Percentiles rank a stretch among this genome's conserved stretches.
Conservation (phyloP, 192 early-diverging fungal species). For the Lobosporangium transversale region DNA sequence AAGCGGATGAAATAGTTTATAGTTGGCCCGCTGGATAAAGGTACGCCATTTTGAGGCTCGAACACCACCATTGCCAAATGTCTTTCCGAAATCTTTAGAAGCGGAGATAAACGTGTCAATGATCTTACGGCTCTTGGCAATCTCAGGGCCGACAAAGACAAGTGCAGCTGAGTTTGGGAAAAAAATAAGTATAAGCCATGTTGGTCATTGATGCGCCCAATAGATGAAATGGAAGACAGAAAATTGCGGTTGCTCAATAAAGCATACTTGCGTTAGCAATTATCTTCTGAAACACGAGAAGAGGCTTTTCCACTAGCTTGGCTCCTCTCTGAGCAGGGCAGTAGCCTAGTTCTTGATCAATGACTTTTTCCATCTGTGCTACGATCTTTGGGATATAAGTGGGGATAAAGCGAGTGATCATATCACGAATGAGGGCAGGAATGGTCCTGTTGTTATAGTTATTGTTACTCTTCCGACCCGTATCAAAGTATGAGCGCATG, state of each 20-base stretch:
- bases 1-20: constrained; percentile 18
- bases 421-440: constrained; percentile 35
- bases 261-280: constrained; percentile 49
- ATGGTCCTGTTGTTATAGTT: constrained; percentile 13
- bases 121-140: constrained; percentile 24
- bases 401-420: constrained; percentile 36
- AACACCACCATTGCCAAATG: constrained; percentile 9
- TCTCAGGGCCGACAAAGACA: constrained; percentile 38
- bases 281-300: constrained; percentile 34
- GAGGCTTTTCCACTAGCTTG: constrained; percentile 24
- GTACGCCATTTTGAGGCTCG: constrained; percentile 6
- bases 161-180: constrained; percentile 10
- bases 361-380: constrained; percentile 16
- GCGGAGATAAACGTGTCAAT: constrained; percentile 35
- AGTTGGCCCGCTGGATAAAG: not conserved
- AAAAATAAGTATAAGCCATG: not conserved
- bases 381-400: constrained; percentile 28
- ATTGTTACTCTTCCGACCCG: constrained; percentile 18
- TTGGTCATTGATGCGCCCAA: no score
- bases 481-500: constrained; percentile 7
- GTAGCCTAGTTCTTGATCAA: constrained; percentile 9
- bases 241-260: no score
- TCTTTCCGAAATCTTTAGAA: constrained; percentile 22
- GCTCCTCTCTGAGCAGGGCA: no score
- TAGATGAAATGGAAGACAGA: not conserved